Base-by-base conservation (phyloP, 179 eudicot genomes). In the Heliamphora pulchella region DNA sequence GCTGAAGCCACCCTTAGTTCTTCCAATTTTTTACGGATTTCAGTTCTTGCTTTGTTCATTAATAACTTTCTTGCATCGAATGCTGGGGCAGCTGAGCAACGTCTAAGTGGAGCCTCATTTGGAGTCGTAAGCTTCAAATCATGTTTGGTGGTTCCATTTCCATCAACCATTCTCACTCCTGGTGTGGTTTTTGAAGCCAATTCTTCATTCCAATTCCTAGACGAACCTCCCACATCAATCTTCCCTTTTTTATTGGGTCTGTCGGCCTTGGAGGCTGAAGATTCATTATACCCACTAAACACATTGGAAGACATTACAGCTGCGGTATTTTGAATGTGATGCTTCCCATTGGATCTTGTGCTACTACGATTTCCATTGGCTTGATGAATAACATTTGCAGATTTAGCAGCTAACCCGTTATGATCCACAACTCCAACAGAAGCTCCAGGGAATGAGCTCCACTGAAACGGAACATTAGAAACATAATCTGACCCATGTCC, bases 381-480 rank as follows among this genome's bases (percentile, higher is more conserved):
- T 82, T 88, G 89, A 80, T 86, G 88, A 41, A 85, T 85, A 84
- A 80, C 86, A 81, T 83, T 83, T 11, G 90, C 87, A 77, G 93
- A 91, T 81, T 86, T 91, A 80, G 89, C 53, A 77, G 85, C 74
- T 18, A 81, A 58, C 17, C 77, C 79, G 50, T 76, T 80, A 50
- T 86, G 75, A 68, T 86, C 94, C 83, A 84, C 75, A 84, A 87
- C 88, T n/a, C 89, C 89, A 65, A 88, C 81, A 55, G 92, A 86
- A 88, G 88, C 82, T 78, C 91, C 91, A 76, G 93, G 83, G 39
- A 82, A 89, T 5, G 98, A 86, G 71, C 83, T 82, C 91, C 93
- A 91, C 87, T 94, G 93, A 67, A 91, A 89, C 4, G 98, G 86
- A 51, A 89, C 84, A 78, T 89, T 93, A 4, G 97, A 83, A 79